Percentiles rank a stretch among this genome's conserved stretches.
Conservation (phyloP, 2,329 filamentous ascomycete species). For the Chaetomium globosum region DNA sequence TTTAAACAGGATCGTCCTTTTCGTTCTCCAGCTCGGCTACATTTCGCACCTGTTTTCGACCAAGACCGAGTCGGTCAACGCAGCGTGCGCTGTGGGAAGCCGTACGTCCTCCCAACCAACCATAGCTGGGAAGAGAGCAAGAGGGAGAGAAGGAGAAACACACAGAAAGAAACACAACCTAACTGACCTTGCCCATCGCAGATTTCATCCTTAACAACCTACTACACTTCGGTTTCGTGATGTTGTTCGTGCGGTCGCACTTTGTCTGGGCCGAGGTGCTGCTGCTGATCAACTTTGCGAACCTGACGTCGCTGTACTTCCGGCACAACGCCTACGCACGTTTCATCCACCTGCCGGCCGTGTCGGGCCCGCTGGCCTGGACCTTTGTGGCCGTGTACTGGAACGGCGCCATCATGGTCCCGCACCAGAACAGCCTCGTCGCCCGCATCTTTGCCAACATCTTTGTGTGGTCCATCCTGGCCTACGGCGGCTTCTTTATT, state of each 20-base stretch:
- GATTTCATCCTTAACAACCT: slow-evolving; percentile 87
- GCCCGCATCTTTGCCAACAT: slow-evolving; percentile 83
- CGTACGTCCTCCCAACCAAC: slow-evolving; percentile 6
- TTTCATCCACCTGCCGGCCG: slow-evolving; percentile 74
- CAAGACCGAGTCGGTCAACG: slow-evolving; percentile 63
- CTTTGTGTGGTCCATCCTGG: slow-evolving; percentile 82
- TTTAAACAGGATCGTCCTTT: slow-evolving; percentile 65
- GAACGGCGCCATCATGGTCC: slow-evolving; percentile 82
- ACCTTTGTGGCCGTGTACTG: slow-evolving; percentile 85
- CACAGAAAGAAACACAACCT: neutral
- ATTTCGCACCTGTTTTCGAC: slow-evolving; percentile 74
- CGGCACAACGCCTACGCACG: slow-evolving; percentile 69
- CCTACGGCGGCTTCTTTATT: slow-evolving; percentile 77
- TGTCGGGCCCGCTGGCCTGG: slow-evolving; percentile 81
- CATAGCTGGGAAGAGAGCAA: neutral
- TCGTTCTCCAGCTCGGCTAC: slow-evolving; percentile 75
- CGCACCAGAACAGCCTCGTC: slow-evolving; percentile 64
- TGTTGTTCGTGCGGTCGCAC: slow-evolving; percentile 76
- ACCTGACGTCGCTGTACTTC: slow-evolving; percentile 78
- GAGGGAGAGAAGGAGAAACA: neutral
- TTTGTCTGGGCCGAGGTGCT: slow-evolving; percentile 78
- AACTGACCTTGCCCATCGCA: slow-evolving; percentile 48
- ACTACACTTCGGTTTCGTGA: slow-evolving; percentile 77
- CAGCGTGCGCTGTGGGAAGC: slow-evolving; percentile 74
- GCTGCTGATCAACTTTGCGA: slow-evolving; percentile 78